Conservation (phyloP, 192 early-diverging fungal species). For the Irineochytrium annulatum region DNA sequence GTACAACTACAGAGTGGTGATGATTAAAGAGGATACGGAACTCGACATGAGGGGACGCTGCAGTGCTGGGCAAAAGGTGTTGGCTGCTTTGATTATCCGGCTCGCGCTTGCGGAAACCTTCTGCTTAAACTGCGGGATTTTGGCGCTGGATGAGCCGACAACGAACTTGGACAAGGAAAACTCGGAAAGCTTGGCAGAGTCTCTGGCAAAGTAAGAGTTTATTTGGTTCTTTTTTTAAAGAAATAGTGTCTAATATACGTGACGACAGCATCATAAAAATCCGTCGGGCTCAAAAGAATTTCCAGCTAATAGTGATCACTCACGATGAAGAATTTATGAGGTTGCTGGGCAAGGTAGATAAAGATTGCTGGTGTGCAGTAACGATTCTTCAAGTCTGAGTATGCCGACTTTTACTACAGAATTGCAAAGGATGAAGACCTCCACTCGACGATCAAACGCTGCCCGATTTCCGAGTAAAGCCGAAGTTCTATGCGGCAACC, state of each 20-base stretch:
- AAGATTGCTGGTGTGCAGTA: too few relatives aligned
- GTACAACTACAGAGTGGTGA: conserved; percentile 90
- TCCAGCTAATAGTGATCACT: conserved; percentile 96
- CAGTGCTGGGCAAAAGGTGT: conserved; percentile 94
- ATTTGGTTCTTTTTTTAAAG: conserved; percentile 2
- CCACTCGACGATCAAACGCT: too few relatives aligned
- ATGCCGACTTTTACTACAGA: conserved; percentile 82
- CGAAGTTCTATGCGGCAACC: too few relatives aligned
- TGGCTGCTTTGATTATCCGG: conserved; percentile 94
- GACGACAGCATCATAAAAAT: conserved; percentile 68
- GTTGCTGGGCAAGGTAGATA: conserved; percentile 69
- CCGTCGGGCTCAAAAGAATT: conserved; percentile 78
- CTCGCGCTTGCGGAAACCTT: conserved; percentile 95
- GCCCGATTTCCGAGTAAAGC: too few relatives aligned
- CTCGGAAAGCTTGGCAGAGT: conserved; percentile 78
- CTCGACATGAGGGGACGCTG: conserved; percentile 94
- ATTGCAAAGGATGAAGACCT: conserved; percentile 73
- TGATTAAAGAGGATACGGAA: conserved; percentile 79
- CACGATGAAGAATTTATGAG: conserved; percentile 97
- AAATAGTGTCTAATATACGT: not conserved
- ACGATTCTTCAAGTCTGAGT: too few relatives aligned
- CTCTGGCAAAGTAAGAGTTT: conserved; percentile 61
- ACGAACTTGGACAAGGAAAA: conserved; percentile 92
- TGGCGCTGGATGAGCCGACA: conserved; percentile 96
- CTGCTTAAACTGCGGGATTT: conserved; percentile 83